phyloP scores from a whole-genome alignment of 495 filamentous ascomycete species.

The Aspergillus nanangensis region DNA sequence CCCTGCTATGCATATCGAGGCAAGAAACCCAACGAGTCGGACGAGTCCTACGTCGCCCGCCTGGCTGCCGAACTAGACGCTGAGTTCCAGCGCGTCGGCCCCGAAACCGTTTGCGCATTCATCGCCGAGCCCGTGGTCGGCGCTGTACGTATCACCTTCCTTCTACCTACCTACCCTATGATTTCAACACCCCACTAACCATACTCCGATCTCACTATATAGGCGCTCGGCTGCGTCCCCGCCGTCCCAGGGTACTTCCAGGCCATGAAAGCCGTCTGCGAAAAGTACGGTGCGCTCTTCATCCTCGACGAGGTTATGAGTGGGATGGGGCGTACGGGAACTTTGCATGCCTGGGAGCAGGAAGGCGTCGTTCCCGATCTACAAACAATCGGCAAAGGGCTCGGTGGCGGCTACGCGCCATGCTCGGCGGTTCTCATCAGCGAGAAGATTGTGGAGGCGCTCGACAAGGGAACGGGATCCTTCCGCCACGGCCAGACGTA shows the following conservation, averaged over 20 bases:
- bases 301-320: conserved; percentile 80
- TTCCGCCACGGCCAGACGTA: conserved; percentile 59
- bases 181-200: background rate
- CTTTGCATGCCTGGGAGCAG: conserved; percentile 63
- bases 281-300: conserved; percentile 60
- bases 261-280: conserved; percentile 58
- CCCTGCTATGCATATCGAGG: conserved; percentile 65
- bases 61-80: conserved; percentile 65
- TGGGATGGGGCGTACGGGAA: conserved; percentile 68
- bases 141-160: conserved; percentile 35
- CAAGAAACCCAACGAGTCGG: conserved; percentile 42
- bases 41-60: conserved; percentile 50
- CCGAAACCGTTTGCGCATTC: conserved; percentile 71
- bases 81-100: conserved; percentile 68
- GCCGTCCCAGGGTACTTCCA: conserved; percentile 60
- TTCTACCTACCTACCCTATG: background rate
- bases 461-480: conserved; percentile 51
- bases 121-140: conserved; percentile 69
- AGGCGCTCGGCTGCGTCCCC: conserved; percentile 58
- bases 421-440: conserved; percentile 57
- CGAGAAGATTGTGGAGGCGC: conserved; percentile 46
- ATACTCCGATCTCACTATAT: background rate
- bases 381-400: conserved; percentile 65
- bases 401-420: conserved; percentile 62
- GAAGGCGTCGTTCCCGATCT: conserved; percentile 62